phyloP scores from a whole-genome alignment of 2,329 filamentous ascomycete genomes.

The Colletotrichum sp. region DNA sequence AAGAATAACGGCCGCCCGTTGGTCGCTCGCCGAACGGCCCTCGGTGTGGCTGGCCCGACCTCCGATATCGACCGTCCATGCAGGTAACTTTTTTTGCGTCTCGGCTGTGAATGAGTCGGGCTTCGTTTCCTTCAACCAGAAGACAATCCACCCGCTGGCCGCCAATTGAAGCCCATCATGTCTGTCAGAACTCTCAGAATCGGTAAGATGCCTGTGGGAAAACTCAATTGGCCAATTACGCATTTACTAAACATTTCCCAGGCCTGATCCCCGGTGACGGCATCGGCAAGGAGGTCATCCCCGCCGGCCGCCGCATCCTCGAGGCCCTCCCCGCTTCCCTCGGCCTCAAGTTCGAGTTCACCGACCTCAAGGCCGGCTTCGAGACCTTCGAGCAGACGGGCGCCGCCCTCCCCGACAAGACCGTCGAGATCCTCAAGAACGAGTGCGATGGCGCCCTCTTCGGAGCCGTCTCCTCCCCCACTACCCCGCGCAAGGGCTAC shows the following conservation, averaged over 20 bases:
- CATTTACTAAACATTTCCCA: not conserved
- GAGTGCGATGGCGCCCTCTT: conserved; percentile 97
- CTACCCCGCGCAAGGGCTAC: conserved; percentile 90
- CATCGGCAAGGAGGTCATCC: conserved; percentile 98
- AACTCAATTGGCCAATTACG: not conserved
- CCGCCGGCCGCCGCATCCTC: conserved; percentile 87
- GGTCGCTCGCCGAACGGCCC: conserved; percentile 17
- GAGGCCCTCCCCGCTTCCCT: conserved; percentile 93
- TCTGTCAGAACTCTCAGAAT: conserved; percentile 48
- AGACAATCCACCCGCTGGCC: not conserved
- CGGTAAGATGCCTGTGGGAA: conserved; percentile 29
- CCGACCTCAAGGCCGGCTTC: conserved; percentile 91
- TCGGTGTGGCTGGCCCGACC: conserved; percentile 17
- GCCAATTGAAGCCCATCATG: conserved; percentile 33
- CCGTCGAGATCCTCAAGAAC: conserved; percentile 83
- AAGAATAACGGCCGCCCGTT: not conserved
- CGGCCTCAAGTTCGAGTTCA: conserved; percentile 91
- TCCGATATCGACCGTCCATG: conserved; percentile 19
- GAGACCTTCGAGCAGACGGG: conserved; percentile 92
- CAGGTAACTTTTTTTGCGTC: conserved; percentile 5
- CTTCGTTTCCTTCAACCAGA: not conserved
- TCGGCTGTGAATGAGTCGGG: not conserved
- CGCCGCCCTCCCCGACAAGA: conserved; percentile 85
- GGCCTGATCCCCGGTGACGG: conserved; percentile 97
- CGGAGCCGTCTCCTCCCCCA: conserved; percentile 92